Evolutionary conservation across 148 eudicot genomes (phyloP).

Genomic region (Spergularia marina): DNA sequence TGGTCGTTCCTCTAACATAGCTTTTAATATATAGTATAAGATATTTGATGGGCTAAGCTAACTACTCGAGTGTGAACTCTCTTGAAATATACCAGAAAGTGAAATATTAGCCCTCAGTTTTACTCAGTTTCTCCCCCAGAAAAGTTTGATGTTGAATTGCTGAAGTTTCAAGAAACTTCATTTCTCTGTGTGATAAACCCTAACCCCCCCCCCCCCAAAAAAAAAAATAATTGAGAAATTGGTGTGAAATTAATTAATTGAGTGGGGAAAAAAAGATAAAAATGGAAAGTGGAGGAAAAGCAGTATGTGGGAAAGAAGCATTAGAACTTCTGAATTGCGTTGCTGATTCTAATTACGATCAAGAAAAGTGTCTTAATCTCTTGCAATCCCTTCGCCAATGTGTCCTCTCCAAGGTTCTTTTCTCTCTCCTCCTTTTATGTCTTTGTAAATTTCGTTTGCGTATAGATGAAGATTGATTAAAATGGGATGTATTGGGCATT

Average conservation of each 20-base stretch:
- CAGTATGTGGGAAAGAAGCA: slow-evolving; percentile 72
- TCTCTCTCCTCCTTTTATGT: too few species aligned
- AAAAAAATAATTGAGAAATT: neutral
- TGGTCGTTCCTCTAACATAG: too few species aligned
- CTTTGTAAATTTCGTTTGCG: too few species aligned
- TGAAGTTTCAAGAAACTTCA: neutral
- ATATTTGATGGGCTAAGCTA: too few species aligned
- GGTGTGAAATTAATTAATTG: neutral
- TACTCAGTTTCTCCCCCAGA: too few species aligned
- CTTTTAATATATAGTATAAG: too few species aligned
- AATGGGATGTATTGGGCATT: too few species aligned
- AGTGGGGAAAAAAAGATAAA: slow-evolving; percentile 11
- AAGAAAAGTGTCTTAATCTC: slow-evolving; percentile 58
- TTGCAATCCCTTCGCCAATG: slow-evolving; percentile 73
- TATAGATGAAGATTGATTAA: too few species aligned
- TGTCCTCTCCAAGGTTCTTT: slow-evolving; percentile 55
- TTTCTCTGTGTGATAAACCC: slow-evolving; percentile 8
- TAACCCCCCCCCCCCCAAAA: slow-evolving; percentile 7
- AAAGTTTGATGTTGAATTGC: too few species aligned
- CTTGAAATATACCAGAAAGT: too few species aligned
- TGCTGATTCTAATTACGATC: slow-evolving; percentile 53
- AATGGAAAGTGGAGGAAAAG: slow-evolving; percentile 29
- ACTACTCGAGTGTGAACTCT: too few species aligned
- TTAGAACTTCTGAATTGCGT: slow-evolving; percentile 79
- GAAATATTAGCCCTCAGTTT: neutral